phyloP scores from a whole-genome alignment of 768 basidiomycete species.

The Boletus rex-veris region DNA sequence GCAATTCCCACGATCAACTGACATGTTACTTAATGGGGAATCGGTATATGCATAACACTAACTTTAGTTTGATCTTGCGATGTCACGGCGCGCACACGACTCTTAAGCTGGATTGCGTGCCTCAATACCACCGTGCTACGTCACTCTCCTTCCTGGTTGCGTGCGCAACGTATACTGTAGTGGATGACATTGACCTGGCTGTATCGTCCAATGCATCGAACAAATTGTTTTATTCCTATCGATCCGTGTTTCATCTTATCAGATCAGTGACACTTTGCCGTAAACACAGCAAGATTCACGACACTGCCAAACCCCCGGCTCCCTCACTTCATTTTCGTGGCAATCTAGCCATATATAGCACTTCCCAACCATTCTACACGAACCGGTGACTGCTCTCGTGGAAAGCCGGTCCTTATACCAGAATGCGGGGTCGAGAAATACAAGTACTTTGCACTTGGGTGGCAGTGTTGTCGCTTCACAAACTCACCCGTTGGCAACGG shows the following conservation, averaged over 20 bases:
- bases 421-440: background rate
- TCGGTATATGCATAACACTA: background rate
- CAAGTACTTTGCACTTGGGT: background rate
- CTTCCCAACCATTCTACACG: too few species aligned
- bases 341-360: background rate
- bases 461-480: too few species aligned
- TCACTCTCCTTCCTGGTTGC: background rate
- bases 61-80: background rate
- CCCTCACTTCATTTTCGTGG: too few species aligned
- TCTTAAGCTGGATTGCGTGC: too few species aligned
- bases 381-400: background rate
- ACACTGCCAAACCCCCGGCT: too few species aligned
- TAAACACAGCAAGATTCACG: background rate
- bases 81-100: background rate
- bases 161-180: background rate
- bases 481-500: too few species aligned
- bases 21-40: background rate
- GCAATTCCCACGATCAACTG: background rate
- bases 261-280: too few species aligned
- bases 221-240: too few species aligned
- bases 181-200: background rate
- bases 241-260: too few species aligned
- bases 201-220: too few species aligned
- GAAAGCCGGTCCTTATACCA: background rate
- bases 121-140: background rate